phyloP scores from a whole-genome alignment of 2,329 filamentous ascomycete species.

The Hymenoscyphus scutula region DNA sequence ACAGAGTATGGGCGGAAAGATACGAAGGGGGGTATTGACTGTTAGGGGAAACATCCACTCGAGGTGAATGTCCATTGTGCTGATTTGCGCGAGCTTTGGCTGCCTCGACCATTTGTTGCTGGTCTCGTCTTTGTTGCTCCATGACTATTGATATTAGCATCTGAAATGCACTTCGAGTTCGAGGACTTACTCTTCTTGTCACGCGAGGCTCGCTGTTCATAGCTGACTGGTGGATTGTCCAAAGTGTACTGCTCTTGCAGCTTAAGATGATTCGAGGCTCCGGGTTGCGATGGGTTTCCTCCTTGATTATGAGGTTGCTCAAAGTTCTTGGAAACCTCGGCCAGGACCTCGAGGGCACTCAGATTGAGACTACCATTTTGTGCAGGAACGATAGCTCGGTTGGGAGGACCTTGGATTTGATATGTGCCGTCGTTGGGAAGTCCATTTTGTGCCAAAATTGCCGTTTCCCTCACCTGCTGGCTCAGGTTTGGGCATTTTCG shows the following conservation, averaged over 20 bases:
- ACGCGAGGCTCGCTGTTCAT: constrained; percentile 42
- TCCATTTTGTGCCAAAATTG: constrained; percentile 69
- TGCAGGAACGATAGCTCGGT: constrained; percentile 30
- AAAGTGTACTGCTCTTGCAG: constrained; percentile 58
- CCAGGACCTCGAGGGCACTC: constrained; percentile 80
- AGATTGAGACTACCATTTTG: constrained; percentile 57
- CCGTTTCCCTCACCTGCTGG: constrained; percentile 71
- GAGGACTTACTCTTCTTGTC: constrained; percentile 40
- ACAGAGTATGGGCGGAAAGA: neutral
- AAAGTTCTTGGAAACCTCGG: constrained; percentile 71
- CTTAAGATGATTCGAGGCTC: constrained; percentile 42
- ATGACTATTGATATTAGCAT: neutral
- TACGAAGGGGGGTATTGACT: neutral
- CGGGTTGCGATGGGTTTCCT: neutral
- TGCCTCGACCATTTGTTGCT: neutral
- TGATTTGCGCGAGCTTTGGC: constrained; percentile 1
- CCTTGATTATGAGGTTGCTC: constrained; percentile 46
- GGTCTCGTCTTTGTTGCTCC: constrained; percentile 2
- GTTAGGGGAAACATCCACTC: neutral
- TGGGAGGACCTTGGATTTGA: constrained; percentile 23
- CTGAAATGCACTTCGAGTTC: neutral
- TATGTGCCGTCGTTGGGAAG: constrained; percentile 49
- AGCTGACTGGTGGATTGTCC: constrained; percentile 53
- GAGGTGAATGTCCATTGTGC: neutral
- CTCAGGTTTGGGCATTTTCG: constrained; percentile 83